Evolutionary conservation across 768 basidiomycete species (phyloP).

Genomic region (Mycena rebaudengoi): DNA sequence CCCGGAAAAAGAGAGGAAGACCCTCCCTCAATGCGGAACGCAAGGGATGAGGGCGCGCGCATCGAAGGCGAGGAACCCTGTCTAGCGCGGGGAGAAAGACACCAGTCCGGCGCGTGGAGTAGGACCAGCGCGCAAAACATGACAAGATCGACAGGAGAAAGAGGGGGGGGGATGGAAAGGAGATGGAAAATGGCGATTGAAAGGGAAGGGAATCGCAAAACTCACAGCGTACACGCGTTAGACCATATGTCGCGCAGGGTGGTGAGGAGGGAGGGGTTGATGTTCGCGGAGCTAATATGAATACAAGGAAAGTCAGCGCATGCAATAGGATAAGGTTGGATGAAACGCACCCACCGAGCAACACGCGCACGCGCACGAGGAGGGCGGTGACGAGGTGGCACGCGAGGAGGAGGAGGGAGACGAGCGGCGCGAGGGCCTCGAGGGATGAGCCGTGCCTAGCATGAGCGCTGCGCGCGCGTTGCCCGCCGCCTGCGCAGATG

Average conservation of each 20-base stretch:
- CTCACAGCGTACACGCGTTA: slow-evolving; percentile 73
- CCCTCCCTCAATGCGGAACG: too few relatives aligned
- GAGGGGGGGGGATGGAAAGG: neutral
- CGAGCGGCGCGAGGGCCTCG: slow-evolving; percentile 81
- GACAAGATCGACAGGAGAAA: too few relatives aligned
- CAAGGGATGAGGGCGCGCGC: too few relatives aligned
- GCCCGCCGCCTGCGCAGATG: too few relatives aligned
- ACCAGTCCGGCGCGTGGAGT: too few relatives aligned
- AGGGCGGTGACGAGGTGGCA: slow-evolving; percentile 71
- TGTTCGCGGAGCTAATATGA: slow-evolving; percentile 4
- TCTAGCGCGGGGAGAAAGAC: too few relatives aligned
- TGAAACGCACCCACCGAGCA: slow-evolving; percentile 47
- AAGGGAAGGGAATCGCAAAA: slow-evolving; percentile 26
- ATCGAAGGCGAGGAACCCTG: too few relatives aligned
- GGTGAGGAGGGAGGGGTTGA: slow-evolving; percentile 38
- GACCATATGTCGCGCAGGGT: slow-evolving; percentile 70
- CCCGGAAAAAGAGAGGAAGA: too few relatives aligned
- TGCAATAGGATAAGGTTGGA: neutral
- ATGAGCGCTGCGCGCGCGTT: slow-evolving; percentile 96
- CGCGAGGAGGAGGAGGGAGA: slow-evolving; percentile 70
- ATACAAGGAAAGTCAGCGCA: too few relatives aligned
- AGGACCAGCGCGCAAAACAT: too few relatives aligned
- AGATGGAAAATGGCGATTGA: neutral
- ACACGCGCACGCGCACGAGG: slow-evolving; percentile 77
- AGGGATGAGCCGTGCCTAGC: slow-evolving; percentile 86